Conservation (phyloP, 192 early-diverging fungal species). For the Rhizoclosmatium sp. region DNA sequence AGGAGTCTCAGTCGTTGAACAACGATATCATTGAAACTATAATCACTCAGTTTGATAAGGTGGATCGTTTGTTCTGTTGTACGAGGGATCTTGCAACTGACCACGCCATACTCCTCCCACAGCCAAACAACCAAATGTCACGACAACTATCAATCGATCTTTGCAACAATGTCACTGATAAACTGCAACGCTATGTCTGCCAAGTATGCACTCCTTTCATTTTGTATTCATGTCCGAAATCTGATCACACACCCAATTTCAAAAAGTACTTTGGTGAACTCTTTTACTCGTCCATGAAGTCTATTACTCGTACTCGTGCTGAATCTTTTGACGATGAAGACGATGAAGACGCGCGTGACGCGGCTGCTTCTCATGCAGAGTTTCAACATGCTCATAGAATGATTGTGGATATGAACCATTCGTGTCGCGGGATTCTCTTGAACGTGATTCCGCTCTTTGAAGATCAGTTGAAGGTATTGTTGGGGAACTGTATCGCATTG, state of each 20-base stretch:
- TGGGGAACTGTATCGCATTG: not conserved
- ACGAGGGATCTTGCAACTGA: not conserved
- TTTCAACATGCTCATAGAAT: conserved; percentile 74
- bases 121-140: conserved; percentile 64
- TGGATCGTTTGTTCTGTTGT: conserved; percentile 7
- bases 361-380: conserved; percentile 37
- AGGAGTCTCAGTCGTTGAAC: conserved; percentile 73
- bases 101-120: conserved; percentile 17
- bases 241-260: not conserved
- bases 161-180: conserved; percentile 74
- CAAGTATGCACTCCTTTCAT: conserved; percentile 57
- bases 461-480: conserved; percentile 79
- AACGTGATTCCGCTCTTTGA: conserved; percentile 95
- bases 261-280: conserved; percentile 86
- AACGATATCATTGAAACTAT: conserved; percentile 90
- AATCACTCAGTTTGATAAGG: conserved; percentile 76
- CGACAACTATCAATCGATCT: conserved; percentile 84
- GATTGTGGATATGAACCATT: conserved; percentile 81
- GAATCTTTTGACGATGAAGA: conserved; percentile 14
- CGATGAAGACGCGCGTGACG: conserved; percentile 39
- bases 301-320: not conserved
- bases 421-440: conserved; percentile 77
- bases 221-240: not conserved
- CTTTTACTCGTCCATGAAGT: conserved; percentile 53
- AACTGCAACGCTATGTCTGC: conserved; percentile 90